Percentiles rank a stretch among this genome's conserved stretches.
These are phyloP conservation scores for Bathelium albidoporum DNA, from an alignment of 495 filamentous ascomycete genomes.

Conservation along the genomic window DNA sequence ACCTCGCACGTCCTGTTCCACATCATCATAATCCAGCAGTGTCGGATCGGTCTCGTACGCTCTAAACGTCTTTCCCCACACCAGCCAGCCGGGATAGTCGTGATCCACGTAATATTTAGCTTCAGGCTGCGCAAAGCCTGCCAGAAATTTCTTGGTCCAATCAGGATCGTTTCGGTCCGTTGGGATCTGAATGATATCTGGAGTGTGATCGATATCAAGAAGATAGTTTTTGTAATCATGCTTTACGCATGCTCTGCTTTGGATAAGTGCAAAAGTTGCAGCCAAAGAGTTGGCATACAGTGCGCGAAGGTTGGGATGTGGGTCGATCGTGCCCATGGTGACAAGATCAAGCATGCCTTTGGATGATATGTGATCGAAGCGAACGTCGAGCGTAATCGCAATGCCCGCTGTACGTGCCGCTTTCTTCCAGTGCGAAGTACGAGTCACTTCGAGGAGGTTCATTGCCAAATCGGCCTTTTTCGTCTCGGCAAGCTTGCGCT, in stretches of 20 bases:
- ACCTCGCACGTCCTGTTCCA: conserved; percentile 63
- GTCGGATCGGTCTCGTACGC: conserved; percentile 61
- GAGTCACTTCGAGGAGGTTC: conserved; percentile 68
- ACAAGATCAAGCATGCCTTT: conserved; percentile 76
- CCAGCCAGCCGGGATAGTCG: conserved; percentile 94
- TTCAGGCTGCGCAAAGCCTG: conserved; percentile 67
- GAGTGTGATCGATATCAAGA: conserved; percentile 58
- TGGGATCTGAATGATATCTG: conserved; percentile 61
- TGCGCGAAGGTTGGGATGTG: conserved; percentile 73
- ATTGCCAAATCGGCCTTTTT: conserved; percentile 72
- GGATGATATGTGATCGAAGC: conserved; percentile 79
- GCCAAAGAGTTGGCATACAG: conserved; percentile 73
- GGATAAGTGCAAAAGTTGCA: conserved; percentile 68
- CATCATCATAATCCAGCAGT: conserved; percentile 71
- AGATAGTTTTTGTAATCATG: conserved; percentile 84
- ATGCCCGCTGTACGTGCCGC: conserved; percentile 80
- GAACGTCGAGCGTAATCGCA: conserved; percentile 73
- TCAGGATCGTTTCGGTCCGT: conserved; percentile 61
- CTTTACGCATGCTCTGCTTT: conserved; percentile 72
- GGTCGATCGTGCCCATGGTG: conserved; percentile 72
- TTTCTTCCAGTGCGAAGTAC: conserved; percentile 88
- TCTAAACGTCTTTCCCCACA: conserved; percentile 78
- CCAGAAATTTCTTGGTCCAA: conserved; percentile 69
- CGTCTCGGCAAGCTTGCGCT: conserved; percentile 62
- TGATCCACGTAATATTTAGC: conserved; percentile 82